phyloP scores from a whole-genome alignment of 768 basidiomycete genomes.

The Boletales sp. region DNA sequence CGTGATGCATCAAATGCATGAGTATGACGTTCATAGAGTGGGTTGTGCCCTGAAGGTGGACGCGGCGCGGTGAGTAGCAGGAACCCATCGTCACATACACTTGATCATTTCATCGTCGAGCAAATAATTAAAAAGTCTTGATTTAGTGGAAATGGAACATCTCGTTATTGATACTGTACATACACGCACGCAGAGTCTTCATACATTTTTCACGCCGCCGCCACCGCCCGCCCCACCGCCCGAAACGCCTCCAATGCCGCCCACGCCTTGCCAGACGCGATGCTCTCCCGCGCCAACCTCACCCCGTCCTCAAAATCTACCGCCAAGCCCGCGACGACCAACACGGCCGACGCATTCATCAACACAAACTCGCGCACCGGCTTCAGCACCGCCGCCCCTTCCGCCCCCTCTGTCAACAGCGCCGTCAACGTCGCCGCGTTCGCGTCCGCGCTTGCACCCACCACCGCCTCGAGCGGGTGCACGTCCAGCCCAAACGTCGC shows the following conservation, averaged over 20 bases:
- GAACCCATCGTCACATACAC: too few relatives aligned
- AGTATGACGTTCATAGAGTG: too few relatives aligned
- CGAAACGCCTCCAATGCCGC: conserved; percentile 51
- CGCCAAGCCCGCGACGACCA: conserved; percentile 81
- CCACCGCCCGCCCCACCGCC: conserved; percentile 31
- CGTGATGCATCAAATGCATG: too few relatives aligned
- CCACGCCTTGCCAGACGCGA: conserved; percentile 60
- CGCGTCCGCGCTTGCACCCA: conserved; percentile 68
- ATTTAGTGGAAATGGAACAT: too few relatives aligned
- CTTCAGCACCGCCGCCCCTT: conserved; percentile 52
- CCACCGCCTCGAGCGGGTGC: conserved; percentile 69
- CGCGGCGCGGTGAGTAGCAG: too few relatives aligned
- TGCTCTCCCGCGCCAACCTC: conserved; percentile 56
- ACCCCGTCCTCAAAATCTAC: conserved; percentile 69
- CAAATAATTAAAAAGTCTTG: too few relatives aligned
- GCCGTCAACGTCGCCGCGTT: conserved; percentile 73
- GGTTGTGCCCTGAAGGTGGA: too few relatives aligned
- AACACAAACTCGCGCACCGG: conserved; percentile 84
- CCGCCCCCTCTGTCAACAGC: conserved; percentile 62
- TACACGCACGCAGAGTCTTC: too few relatives aligned
- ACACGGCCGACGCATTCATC: conserved; percentile 84
- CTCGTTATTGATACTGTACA: too few relatives aligned
- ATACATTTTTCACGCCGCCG: too few relatives aligned
- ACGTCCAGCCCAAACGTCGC: conserved; percentile 71
- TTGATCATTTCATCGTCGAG: too few relatives aligned